Conservation (phyloP, 306 rosid species). For the Delonix regia region DNA sequence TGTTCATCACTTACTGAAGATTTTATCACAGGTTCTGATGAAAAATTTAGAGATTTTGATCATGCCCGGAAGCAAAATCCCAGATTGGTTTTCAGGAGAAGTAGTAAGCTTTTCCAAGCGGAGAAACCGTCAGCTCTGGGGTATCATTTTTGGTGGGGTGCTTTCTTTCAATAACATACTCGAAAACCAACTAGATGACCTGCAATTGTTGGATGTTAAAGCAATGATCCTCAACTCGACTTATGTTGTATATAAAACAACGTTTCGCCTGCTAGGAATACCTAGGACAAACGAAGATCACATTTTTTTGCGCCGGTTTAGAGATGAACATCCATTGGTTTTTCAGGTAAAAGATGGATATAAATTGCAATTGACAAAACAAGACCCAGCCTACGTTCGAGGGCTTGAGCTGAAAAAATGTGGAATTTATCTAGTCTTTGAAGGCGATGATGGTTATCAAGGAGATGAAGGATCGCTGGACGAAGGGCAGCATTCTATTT, state of each 20-base stretch:
- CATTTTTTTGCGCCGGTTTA: constrained; percentile 47
- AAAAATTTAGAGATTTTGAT: constrained; percentile 45
- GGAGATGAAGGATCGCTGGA: constrained; percentile 38
- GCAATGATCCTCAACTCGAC: constrained; percentile 45
- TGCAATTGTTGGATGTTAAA: constrained; percentile 45
- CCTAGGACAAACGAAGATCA: constrained; percentile 53
- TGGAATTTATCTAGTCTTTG: constrained; percentile 29
- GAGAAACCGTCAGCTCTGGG: constrained; percentile 39
- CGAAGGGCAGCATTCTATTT: constrained; percentile 19
- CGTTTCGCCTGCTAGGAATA: constrained; percentile 39
- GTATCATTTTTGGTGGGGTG: constrained; percentile 48
- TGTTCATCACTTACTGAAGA: neutral
- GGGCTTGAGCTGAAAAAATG: constrained; percentile 28
- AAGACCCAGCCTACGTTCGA: constrained; percentile 2
- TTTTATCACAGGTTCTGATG: constrained; percentile 44
- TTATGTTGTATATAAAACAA: constrained; percentile 35
- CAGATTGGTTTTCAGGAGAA: constrained; percentile 59
- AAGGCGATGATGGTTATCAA: constrained; percentile 39
- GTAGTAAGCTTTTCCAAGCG: constrained; percentile 40
- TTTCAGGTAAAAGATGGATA: constrained; percentile 39
- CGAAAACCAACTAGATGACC: constrained; percentile 33
- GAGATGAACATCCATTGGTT: constrained; percentile 30
- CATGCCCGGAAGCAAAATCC: constrained; percentile 60
- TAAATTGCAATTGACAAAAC: constrained; percentile 30
- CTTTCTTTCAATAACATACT: constrained; percentile 46